Conservation (phyloP, 108 stramenopile species). For the Cyclotella cryptica region DNA sequence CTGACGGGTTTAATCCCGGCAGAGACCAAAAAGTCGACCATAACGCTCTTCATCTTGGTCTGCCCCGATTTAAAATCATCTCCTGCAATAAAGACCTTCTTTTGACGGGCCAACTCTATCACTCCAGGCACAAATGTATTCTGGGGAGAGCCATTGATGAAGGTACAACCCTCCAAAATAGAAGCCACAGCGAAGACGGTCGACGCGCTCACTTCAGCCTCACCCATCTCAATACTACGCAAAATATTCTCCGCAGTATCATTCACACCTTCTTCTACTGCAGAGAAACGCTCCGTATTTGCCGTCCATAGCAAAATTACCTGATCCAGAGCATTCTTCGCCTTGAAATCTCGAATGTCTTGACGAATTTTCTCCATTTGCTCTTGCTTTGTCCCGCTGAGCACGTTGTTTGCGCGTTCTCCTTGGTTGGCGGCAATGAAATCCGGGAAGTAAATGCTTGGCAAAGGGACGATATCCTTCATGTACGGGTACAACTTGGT, state of each 20-base stretch:
- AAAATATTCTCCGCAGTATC: slow-evolving; percentile 93
- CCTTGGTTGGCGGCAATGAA: slow-evolving; percentile 99
- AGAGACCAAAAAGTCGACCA: slow-evolving; percentile 97
- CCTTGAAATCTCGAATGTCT: slow-evolving; percentile 95
- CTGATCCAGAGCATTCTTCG: slow-evolving; percentile 86
- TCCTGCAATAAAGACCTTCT: slow-evolving; percentile 93
- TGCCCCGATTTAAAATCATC: slow-evolving; percentile 99
- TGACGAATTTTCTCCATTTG: slow-evolving; percentile 93
- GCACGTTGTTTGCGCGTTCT: slow-evolving; percentile 95
- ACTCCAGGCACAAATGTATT: slow-evolving; percentile 99
- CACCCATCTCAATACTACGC: slow-evolving; percentile 87
- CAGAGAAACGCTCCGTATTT: slow-evolving; percentile 97
- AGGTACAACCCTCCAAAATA: slow-evolving; percentile 94
- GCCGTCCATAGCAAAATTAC: slow-evolving; percentile 98
- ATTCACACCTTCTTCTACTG: slow-evolving; percentile 93
- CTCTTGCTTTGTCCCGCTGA: slow-evolving; percentile 92
- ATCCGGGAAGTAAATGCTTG: slow-evolving; percentile 93
- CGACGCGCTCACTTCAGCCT: slow-evolving; percentile 94
- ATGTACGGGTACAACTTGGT: slow-evolving; percentile 92
- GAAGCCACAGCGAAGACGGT: slow-evolving; percentile 97
- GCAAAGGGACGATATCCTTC: slow-evolving; percentile 90
- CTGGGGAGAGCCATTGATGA: slow-evolving; percentile 99
- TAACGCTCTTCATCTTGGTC: slow-evolving; percentile 97
- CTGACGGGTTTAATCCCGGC: slow-evolving; percentile 97
- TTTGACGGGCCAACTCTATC: slow-evolving; percentile 85